Evolutionary conservation across 2,329 filamentous ascomycete species (phyloP), one percentile per base, ranked within the genome.

Genomic region (Beauveria brongniartii): DNA sequence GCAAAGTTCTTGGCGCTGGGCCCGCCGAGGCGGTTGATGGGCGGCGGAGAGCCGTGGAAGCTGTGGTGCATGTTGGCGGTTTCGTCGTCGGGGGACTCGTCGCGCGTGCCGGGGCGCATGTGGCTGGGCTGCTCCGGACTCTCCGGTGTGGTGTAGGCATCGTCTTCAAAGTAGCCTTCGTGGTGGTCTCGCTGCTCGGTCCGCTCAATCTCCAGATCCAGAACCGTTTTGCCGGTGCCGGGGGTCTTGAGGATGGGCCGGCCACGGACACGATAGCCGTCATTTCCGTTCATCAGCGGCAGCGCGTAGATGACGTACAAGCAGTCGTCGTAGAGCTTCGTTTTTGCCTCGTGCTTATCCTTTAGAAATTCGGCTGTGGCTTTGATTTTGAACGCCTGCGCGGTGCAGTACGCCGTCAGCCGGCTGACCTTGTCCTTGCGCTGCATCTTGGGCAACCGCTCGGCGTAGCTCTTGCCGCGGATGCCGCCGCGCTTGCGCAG

Each of bases 261-360:
- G 71, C 93, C 97, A 67, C 91, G 85, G 28, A 99, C 80, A 28
- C 94, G 82, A 73, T 92, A 97, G 1, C 94, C 93, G 54, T 96
- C 92, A 52, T 80, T 85, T 1, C 93, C 94, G 2, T 91, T 89
- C 59, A 97, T 79, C 18, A 99, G 77, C 5, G 94, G 94, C 34
- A 97, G 78, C 71, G 97, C 92, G 73, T 99, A 99, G 53, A 96
- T 93, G 28, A 88, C 91, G 71, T 99, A 99, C 26, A 99, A 79
- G 70, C 94, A 99, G 73, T 99, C 94, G 73, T 99, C 94, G 74
- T 99, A 99, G 5, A 97, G 81, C 75, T 99, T 99, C 16, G 93
- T 96, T 75, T 92, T 89, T 1, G 92, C 93, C 37, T 89, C 87
- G 75, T 99, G 94, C 69, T 88, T 88, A 65, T 90, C 90, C 67